A percentile compares a stretch with the other conserved stretches of the same genome.
phyloP scores from a whole-genome alignment of 306 rosid genomes.

The Castanea sativa region DNA sequence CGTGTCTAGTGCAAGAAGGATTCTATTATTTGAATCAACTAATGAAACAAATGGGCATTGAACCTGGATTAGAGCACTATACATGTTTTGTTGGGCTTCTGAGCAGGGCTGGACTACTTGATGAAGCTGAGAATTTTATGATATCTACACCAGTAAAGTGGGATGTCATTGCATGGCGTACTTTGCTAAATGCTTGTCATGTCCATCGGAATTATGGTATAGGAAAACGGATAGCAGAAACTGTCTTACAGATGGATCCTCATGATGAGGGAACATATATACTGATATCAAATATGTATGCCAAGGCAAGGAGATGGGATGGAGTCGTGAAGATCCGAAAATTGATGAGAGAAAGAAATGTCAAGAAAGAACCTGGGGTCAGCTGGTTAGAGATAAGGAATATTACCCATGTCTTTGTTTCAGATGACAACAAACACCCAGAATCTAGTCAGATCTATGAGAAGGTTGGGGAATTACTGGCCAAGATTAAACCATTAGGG shows the following conservation, averaged over 20 bases:
- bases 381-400: slow-evolving; percentile 42
- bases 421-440: slow-evolving; percentile 34
- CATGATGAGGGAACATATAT: slow-evolving; percentile 36
- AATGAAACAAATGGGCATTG: slow-evolving; percentile 36
- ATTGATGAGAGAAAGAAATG: slow-evolving; percentile 33
- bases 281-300: slow-evolving; percentile 41
- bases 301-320: slow-evolving; percentile 43
- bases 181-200: slow-evolving; percentile 37
- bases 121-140: slow-evolving; percentile 34
- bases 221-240: slow-evolving; percentile 32
- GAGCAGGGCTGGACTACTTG: slow-evolving; percentile 38
- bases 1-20: slow-evolving; percentile 54
- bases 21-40: slow-evolving; percentile 44
- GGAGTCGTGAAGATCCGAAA: slow-evolving; percentile 38
- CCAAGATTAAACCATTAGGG: slow-evolving; percentile 33
- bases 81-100: slow-evolving; percentile 40
- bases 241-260: slow-evolving; percentile 32
- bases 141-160: slow-evolving; percentile 27
- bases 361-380: slow-evolving; percentile 49
- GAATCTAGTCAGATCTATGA: slow-evolving; percentile 29
- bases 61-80: slow-evolving; percentile 39
- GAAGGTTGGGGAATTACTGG: slow-evolving; percentile 35
- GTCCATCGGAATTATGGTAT: slow-evolving; percentile 28
- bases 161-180: slow-evolving; percentile 42
- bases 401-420: slow-evolving; percentile 34